Evolutionary conservation across 2,329 filamentous ascomycete genomes (phyloP).

Genomic region (Fusarium pilosicola): DNA sequence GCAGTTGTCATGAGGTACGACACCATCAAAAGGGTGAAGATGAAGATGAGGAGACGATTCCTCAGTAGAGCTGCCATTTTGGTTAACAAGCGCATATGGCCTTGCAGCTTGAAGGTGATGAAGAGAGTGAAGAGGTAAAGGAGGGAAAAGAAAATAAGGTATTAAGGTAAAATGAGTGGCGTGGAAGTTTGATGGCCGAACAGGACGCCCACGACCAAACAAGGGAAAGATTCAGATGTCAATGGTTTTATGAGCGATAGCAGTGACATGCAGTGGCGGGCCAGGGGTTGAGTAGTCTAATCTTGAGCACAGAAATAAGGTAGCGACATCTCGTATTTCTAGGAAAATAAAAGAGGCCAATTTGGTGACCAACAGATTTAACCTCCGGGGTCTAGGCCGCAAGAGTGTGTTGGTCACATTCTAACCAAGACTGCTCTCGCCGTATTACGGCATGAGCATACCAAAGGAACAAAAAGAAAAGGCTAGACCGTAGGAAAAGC

Average conservation of each 20-base stretch:
- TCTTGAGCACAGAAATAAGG: background rate
- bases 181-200: background rate
- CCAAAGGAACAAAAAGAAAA: background rate
- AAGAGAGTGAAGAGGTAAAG: background rate
- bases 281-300: background rate
- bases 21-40: slow-evolving; percentile 31
- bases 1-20: slow-evolving; percentile 26
- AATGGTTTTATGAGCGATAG: background rate
- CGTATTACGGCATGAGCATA: background rate
- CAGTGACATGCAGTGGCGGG: background rate
- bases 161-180: slow-evolving; percentile 3
- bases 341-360: slow-evolving; percentile 6
- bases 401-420: background rate
- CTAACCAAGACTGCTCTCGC: background rate
- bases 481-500: background rate
- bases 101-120: background rate
- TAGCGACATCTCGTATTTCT: slow-evolving; percentile 18
- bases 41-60: slow-evolving; percentile 11
- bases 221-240: background rate
- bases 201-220: background rate
- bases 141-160: background rate
- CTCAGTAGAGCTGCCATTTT: slow-evolving; percentile 19
- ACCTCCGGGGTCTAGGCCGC: slow-evolving; percentile 13
- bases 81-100: slow-evolving; percentile 5
- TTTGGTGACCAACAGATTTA: slow-evolving; percentile 3